Evolutionary conservation across 1,139 yeast species (phyloP).

Genomic region (Hyphopichia wangnamkhiaoensis): DNA sequence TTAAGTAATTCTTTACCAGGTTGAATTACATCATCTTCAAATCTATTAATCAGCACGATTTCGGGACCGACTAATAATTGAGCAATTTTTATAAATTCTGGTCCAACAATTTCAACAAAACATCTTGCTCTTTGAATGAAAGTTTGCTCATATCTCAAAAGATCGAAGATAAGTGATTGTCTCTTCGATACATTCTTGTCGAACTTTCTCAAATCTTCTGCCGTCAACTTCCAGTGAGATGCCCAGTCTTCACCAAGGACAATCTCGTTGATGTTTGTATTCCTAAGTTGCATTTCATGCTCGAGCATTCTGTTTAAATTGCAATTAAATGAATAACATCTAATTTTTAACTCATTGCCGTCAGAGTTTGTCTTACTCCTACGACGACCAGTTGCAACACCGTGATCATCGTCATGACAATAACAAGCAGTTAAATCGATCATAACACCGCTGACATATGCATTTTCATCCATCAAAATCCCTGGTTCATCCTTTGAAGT

Average conservation of each 20-base stretch:
- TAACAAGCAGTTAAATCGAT: slow-evolving; percentile 41
- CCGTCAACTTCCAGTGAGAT: slow-evolving; percentile 67
- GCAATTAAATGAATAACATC: slow-evolving; percentile 44
- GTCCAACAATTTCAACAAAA: slow-evolving; percentile 53
- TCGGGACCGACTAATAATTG: slow-evolving; percentile 42
- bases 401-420: slow-evolving; percentile 31
- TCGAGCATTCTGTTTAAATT: slow-evolving; percentile 37
- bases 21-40: slow-evolving; percentile 60
- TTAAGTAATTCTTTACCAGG: slow-evolving; percentile 64
- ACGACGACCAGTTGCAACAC: neutral
- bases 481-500: slow-evolving; percentile 19
- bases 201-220: slow-evolving; percentile 54
- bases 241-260: slow-evolving; percentile 66
- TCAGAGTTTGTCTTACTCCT: slow-evolving; percentile 1
- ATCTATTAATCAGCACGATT: slow-evolving; percentile 40
- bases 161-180: slow-evolving; percentile 78
- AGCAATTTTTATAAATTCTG: slow-evolving; percentile 49
- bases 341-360: slow-evolving; percentile 14
- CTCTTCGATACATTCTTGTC: slow-evolving; percentile 60
- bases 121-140: slow-evolving; percentile 69
- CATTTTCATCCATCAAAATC: slow-evolving; percentile 22
- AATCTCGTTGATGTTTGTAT: slow-evolving; percentile 38
- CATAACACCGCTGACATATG: slow-evolving; percentile 36
- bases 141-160: slow-evolving; percentile 73
- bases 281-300: slow-evolving; percentile 34